Percentiles rank a stretch among this genome's conserved stretches.
Evolutionary conservation across 164 flowering plant genomes (phyloP).

Genomic region (Euptelea pleiosperma): DNA sequence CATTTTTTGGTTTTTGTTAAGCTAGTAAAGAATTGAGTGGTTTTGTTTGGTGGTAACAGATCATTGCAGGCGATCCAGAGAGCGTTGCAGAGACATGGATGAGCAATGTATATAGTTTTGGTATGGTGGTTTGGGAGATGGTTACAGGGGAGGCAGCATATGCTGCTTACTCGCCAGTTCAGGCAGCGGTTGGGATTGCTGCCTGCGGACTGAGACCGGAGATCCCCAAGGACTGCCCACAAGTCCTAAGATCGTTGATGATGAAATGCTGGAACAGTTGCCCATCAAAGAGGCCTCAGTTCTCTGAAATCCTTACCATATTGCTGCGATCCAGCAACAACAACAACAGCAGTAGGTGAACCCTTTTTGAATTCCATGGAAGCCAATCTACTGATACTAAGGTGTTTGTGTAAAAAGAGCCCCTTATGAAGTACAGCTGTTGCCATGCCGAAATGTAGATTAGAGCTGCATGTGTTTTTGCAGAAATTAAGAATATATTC

Average conservation of each 20-base stretch:
- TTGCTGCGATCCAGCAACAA: constrained; percentile 44
- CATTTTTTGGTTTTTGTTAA: not conserved
- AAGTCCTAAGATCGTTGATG: constrained; percentile 56
- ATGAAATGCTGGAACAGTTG: constrained; percentile 70
- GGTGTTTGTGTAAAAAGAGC: not conserved
- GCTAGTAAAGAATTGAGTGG: not conserved
- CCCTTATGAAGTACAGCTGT: not conserved
- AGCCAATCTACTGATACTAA: no score
- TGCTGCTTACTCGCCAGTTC: constrained; percentile 74
- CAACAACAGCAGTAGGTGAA: constrained; percentile 27
- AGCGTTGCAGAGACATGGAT: constrained; percentile 75
- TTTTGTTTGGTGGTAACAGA: constrained; percentile 50
- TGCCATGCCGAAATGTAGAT: constrained; percentile 12
- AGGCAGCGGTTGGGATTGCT: constrained; percentile 89
- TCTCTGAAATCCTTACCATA: constrained; percentile 55
- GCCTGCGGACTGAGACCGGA: constrained; percentile 88
- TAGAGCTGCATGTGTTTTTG: not conserved
- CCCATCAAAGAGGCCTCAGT: constrained; percentile 75
- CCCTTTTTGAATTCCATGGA: no score
- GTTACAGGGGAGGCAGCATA: constrained; percentile 82
- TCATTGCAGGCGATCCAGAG: constrained; percentile 95
- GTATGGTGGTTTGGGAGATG: constrained; percentile 88
- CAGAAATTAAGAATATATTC: no score
- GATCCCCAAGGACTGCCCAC: constrained; percentile 80
- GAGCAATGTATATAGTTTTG: constrained; percentile 85